A percentile compares a stretch with the other conserved stretches of the same genome.
Evolutionary conservation across 2,329 filamentous ascomycete genomes (phyloP).

Genomic region (Ramularia endophylla): DNA sequence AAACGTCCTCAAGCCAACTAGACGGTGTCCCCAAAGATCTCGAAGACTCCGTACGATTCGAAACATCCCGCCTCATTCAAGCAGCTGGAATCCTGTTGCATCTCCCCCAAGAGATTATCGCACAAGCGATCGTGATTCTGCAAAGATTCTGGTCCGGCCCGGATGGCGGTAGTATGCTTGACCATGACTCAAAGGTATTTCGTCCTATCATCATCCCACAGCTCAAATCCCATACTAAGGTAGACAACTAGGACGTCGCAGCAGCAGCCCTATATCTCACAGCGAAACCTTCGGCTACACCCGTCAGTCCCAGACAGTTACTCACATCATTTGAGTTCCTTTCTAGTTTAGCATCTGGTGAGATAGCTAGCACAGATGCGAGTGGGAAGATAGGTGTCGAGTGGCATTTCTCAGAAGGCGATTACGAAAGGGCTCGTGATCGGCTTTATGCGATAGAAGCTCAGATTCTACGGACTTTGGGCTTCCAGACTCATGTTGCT

Average conservation of each 20-base stretch:
- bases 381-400: slow-evolving; percentile 7
- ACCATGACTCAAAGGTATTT: slow-evolving; percentile 48
- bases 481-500: slow-evolving; percentile 78
- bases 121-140: slow-evolving; percentile 76
- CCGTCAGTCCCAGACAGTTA: slow-evolving; percentile 71
- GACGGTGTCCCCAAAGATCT: slow-evolving; percentile 60
- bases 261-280: slow-evolving; percentile 75
- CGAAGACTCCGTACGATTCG: slow-evolving; percentile 65
- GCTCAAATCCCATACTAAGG: not conserved
- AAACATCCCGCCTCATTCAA: slow-evolving; percentile 68
- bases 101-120: slow-evolving; percentile 77
- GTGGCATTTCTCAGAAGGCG: slow-evolving; percentile 63
- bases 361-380: slow-evolving; percentile 27
- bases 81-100: slow-evolving; percentile 74
- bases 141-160: slow-evolving; percentile 71
- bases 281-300: slow-evolving; percentile 73
- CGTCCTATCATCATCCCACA: not conserved
- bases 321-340: slow-evolving; percentile 83
- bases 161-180: slow-evolving; percentile 43
- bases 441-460: slow-evolving; percentile 69
- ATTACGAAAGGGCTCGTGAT: slow-evolving; percentile 60
- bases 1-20: slow-evolving; percentile 48
- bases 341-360: slow-evolving; percentile 54
- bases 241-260: slow-evolving; percentile 60
- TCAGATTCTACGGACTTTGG: slow-evolving; percentile 66